A percentile compares a stretch with the other conserved stretches of the same genome.
Conservation (phyloP, 1,139 yeast genomes). For the Entelexis sorbosivorans region DNA sequence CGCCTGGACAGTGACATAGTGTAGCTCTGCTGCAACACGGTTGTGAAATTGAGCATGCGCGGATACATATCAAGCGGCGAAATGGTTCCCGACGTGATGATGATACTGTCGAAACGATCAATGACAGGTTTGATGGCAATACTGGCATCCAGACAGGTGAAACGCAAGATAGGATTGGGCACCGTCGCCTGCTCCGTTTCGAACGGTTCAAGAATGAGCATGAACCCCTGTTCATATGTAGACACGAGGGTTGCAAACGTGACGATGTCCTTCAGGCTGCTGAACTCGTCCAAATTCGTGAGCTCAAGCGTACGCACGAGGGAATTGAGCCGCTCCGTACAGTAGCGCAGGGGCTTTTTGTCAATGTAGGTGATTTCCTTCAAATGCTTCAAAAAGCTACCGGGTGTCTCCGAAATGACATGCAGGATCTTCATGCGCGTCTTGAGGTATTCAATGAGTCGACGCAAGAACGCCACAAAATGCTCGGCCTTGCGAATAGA, state of each 20-base stretch:
- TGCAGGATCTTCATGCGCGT: slow-evolving; percentile 96
- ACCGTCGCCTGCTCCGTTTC: slow-evolving; percentile 96
- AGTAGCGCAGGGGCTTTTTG: slow-evolving; percentile 76
- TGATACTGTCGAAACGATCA: slow-evolving; percentile 85
- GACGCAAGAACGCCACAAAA: slow-evolving; percentile 78
- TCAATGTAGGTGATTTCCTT: slow-evolving; percentile 90
- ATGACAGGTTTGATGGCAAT: slow-evolving; percentile 96
- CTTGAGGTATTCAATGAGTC: slow-evolving; percentile 87
- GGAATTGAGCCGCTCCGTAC: slow-evolving; percentile 81
- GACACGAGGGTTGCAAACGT: slow-evolving; percentile 93
- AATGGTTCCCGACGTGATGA: slow-evolving; percentile 93
- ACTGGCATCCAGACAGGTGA: slow-evolving; percentile 92
- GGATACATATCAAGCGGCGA: slow-evolving; percentile 99
- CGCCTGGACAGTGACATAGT: slow-evolving; percentile 90
- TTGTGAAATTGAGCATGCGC: slow-evolving; percentile 86
- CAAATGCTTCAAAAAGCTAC: slow-evolving; percentile 80
- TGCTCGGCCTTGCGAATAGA: slow-evolving; percentile 94
- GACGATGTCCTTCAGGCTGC: slow-evolving; percentile 88
- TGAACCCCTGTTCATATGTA: slow-evolving; percentile 88
- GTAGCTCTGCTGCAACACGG: slow-evolving; percentile 88
- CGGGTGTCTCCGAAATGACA: slow-evolving; percentile 93
- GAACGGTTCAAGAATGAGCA: slow-evolving; percentile 84
- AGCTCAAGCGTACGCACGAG: slow-evolving; percentile 82
- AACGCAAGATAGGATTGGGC: slow-evolving; percentile 91
- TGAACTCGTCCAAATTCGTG: slow-evolving; percentile 78